These are phyloP conservation scores for Sorghum bicolor DNA, from an alignment of 176 grass and related monocot genomes.

Conservation along the genomic window DNA sequence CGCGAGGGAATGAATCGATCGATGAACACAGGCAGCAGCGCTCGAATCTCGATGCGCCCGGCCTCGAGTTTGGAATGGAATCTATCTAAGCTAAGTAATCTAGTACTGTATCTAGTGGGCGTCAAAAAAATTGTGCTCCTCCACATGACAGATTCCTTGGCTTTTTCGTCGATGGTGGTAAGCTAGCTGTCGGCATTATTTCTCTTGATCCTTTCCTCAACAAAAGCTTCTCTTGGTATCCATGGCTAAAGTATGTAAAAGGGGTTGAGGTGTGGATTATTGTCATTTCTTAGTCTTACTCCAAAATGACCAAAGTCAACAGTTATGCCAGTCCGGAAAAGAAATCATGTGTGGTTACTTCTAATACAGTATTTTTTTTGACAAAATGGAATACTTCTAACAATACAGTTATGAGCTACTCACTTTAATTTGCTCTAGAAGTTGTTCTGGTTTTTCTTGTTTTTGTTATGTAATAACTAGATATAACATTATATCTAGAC, in stretches of 20 bases:
- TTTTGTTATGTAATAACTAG: too few relatives aligned
- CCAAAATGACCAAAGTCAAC: neutral
- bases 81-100: conserved; percentile 19
- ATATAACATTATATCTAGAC: too few relatives aligned
- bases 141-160: conserved; percentile 26
- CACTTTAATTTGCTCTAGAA: too few relatives aligned
- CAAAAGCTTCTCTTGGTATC: neutral
- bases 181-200: neutral
- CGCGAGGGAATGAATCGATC: neutral
- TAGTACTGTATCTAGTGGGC: conserved; percentile 13
- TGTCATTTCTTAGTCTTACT: neutral
- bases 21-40: neutral
- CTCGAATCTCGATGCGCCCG: neutral
- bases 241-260: neutral
- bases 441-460: too few relatives aligned
- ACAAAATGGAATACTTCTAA: neutral
- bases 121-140: neutral
- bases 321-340: neutral
- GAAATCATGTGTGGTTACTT: neutral
- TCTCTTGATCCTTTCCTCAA: neutral
- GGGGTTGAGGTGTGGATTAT: neutral
- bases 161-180: conserved; percentile 20
- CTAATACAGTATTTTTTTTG: too few relatives aligned
- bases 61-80: conserved; percentile 1
- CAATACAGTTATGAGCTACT: neutral